Base-by-base conservation (phyloP, 2,329 filamentous ascomycete species). In the Metarhizium sp. region DNA sequence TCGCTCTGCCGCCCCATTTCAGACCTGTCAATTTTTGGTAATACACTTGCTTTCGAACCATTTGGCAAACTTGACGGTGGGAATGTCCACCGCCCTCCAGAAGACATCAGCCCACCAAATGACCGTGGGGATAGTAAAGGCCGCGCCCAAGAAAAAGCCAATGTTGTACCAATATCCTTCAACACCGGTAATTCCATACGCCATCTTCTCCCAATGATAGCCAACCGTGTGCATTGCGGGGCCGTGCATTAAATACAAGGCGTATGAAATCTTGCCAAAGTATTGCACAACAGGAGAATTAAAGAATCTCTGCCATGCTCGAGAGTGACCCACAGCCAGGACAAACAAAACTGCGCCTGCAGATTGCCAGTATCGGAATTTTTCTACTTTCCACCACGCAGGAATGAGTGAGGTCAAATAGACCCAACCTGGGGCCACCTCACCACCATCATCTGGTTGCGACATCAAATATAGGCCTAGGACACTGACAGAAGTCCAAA, bases 211-310 rank as follows among this genome's bases (percentile, higher is more conserved):
- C 56, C 76, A 74, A 38, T 74, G 69, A 60, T 81, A 82, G 11
- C 80, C 80, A 18, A 78, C 61, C 2, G 75, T 74, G 60, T 81
- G 79, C 62, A 78, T 73, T 2, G 77, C 73, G 3, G 79, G 78
- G 0, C 80, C 79, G 63, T 85, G 82, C 71, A 84, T 78, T 14
- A 85, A 73, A 64, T 85, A 85, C 30, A 85, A 64, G 51, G 79
- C 76, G 63, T 81, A 85, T 53, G 79, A 83, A 60, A 85, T 78
- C 63, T 77, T 77, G 57, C 82, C 82, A 6, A 85, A 69, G 66
- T 84, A 85, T 62, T 82, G 80, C 3, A 81, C 70, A 16, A 73
- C 60, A 2, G 67, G 62, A 1, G 71, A 69, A 62, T 77, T 77
- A 67, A 84, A 81, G 55, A 81, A 68, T 18, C 69, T 67, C 61